Base-by-base conservation (phyloP, 352 stramenopile species). In the Pythium brassicae region DNA sequence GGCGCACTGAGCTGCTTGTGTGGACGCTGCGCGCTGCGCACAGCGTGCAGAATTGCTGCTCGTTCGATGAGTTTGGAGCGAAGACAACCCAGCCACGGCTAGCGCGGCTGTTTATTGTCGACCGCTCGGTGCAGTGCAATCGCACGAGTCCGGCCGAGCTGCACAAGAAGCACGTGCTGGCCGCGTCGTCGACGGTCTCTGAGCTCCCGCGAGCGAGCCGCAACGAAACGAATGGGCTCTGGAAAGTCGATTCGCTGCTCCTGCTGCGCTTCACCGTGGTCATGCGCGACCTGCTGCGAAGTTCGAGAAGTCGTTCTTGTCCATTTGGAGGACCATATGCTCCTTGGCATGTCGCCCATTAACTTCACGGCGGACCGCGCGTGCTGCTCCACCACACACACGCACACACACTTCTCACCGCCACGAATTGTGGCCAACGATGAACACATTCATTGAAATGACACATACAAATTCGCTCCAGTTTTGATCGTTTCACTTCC, bases 1-100 rank as follows among this genome's bases (percentile, higher is more conserved):
- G 86, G 86, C 75, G 92, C 20, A 66, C 74, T 20, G 77, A 73
- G 10, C 58, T 91, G 42, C 60, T 95, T 11, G 68, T 79, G 14
- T 95, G 78, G 86, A 93, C 78, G 17, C 72, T 95, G 34, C 72
- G 89, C 57, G 81, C 77, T 17, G 75, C 75, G 8, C 83, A 94
- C 25, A 81, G 65, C 35, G 65, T 86, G 25, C 81, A 92, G 46
- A 88, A 66, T 62, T 76, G 82, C 25, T 68, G 83, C 43, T 93
- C 78, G 80, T 93, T 95, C 51, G 63, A 68, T 0, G 85, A 95
- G 25, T 87, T 94, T 40, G 68, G 75, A 1, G 70, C 68, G 22
- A 73, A 73, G 64, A 52, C 65, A 22, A 89, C 78, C n/a, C 72
- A 86, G 53, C 59, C 76, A 47, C 60, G 86, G 14, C 53, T 95